These are phyloP conservation scores for Cryptococcus hybrid DNA, from an alignment of 1,284 basidiomycete genomes.

Conservation along the genomic window DNA sequence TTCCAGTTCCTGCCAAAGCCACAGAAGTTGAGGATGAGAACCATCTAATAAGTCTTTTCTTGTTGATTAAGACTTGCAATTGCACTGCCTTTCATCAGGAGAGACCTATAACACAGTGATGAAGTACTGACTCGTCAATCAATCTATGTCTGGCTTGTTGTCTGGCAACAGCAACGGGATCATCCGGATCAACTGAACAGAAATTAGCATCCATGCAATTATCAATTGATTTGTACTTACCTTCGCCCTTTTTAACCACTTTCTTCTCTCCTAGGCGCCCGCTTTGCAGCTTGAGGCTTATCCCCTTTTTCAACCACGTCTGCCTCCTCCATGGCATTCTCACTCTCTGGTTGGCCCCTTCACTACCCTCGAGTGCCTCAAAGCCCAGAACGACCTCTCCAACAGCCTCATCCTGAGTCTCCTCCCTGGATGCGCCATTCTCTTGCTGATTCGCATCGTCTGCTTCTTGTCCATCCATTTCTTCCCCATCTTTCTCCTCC, in stretches of 20 bases:
- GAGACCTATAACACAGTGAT: neutral
- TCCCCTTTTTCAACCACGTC: neutral
- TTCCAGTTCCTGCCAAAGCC: constrained; percentile 32
- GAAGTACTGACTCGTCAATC: constrained; percentile 30
- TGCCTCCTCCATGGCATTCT: constrained; percentile 9
- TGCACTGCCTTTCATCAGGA: constrained; percentile 18
- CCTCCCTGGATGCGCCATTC: neutral
- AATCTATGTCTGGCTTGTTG: constrained; percentile 29
- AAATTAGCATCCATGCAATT: neutral
- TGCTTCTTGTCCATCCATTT: constrained; percentile 1
- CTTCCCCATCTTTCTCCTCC: constrained; percentile 1
- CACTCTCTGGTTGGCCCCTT: neutral
- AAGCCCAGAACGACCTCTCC: neutral
- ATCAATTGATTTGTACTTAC: constrained; percentile 14
- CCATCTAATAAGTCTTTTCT: constrained; percentile 21
- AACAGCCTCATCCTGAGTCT: neutral
- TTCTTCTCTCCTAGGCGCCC: constrained; percentile 20
- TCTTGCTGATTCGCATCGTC: neutral
- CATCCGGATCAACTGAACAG: constrained; percentile 43
- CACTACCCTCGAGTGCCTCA: neutral
- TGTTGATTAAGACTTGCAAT: constrained; percentile 34
- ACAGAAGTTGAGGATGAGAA: constrained; percentile 26
- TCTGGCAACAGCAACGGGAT: constrained; percentile 38
- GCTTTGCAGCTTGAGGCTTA: constrained; percentile 1
- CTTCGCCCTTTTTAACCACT: constrained; percentile 44